Conservation (phyloP, 768 basidiomycete genomes). For the Calocera viscosa region DNA sequence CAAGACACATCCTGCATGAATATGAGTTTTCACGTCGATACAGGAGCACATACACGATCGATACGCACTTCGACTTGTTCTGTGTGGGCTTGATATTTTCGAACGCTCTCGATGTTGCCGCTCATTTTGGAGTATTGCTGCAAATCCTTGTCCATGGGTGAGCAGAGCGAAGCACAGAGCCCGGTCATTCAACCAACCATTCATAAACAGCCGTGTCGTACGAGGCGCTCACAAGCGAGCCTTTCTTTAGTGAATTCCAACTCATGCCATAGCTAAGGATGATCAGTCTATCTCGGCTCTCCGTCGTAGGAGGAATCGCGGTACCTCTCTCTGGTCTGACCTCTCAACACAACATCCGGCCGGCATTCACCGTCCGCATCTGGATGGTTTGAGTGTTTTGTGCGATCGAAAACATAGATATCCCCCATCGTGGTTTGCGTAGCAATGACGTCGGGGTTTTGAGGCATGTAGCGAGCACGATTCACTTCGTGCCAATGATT, state of each 20-base stretch:
- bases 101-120: constrained; percentile 68
- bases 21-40: too few species aligned
- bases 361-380: constrained; percentile 70
- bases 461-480: constrained; percentile 96
- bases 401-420: constrained; percentile 89
- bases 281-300: background rate
- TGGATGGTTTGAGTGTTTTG: constrained; percentile 90
- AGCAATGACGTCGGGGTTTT: constrained; percentile 93
- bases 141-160: constrained; percentile 57
- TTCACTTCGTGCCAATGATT: constrained; percentile 95
- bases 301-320: constrained; percentile 22
- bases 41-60: background rate
- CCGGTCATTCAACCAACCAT: constrained; percentile 43
- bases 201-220: constrained; percentile 94
- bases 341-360: constrained; percentile 82
- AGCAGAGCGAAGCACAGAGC: background rate
- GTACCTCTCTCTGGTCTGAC: constrained; percentile 87
- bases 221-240: constrained; percentile 79
- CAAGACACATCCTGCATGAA: constrained; percentile 99
- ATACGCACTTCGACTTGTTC: constrained; percentile 77
- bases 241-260: constrained; percentile 76
- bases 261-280: constrained; percentile 68
- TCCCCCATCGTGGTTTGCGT: constrained; percentile 87
- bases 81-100: constrained; percentile 74
- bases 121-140: constrained; percentile 75